A percentile compares a stretch with the other conserved stretches of the same genome.
Evolutionary conservation across 306 rosid genomes (phyloP).

Genomic region (Cercis canadensis): DNA sequence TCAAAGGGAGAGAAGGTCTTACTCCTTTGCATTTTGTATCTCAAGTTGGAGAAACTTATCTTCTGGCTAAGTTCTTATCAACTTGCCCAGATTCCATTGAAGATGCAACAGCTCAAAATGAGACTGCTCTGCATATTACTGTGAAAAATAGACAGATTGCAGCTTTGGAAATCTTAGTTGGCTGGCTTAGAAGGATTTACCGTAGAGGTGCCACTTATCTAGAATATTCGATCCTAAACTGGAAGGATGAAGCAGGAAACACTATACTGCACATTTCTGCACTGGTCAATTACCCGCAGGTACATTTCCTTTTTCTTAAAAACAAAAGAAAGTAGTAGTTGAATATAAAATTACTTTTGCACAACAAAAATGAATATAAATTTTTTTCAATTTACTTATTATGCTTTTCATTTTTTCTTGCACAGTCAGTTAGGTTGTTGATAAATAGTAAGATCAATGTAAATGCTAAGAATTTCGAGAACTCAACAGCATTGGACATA

Average conservation of each 20-base stretch:
- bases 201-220: background rate
- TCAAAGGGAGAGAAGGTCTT: slow-evolving; percentile 34
- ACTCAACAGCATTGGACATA: slow-evolving; percentile 44
- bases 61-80: slow-evolving; percentile 21
- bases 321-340: too few species aligned
- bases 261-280: slow-evolving; percentile 41
- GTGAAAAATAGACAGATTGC: background rate
- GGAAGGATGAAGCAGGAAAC: slow-evolving; percentile 40
- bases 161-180: slow-evolving; percentile 24
- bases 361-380: too few species aligned
- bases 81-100: slow-evolving; percentile 42
- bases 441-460: slow-evolving; percentile 19
- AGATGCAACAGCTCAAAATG: slow-evolving; percentile 33
- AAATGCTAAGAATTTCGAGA: slow-evolving; percentile 29
- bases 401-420: background rate
- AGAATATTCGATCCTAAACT: background rate
- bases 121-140: slow-evolving; percentile 49
- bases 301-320: too few species aligned
- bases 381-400: background rate
- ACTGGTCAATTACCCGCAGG: slow-evolving; percentile 23
- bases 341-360: too few species aligned
- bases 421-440: slow-evolving; percentile 31
- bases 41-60: background rate
- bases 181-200: slow-evolving; percentile 9
- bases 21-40: slow-evolving; percentile 39